These are phyloP conservation scores for Naganishia randhawae DNA, from an alignment of 768 basidiomycete genomes.

Conservation along the genomic window DNA sequence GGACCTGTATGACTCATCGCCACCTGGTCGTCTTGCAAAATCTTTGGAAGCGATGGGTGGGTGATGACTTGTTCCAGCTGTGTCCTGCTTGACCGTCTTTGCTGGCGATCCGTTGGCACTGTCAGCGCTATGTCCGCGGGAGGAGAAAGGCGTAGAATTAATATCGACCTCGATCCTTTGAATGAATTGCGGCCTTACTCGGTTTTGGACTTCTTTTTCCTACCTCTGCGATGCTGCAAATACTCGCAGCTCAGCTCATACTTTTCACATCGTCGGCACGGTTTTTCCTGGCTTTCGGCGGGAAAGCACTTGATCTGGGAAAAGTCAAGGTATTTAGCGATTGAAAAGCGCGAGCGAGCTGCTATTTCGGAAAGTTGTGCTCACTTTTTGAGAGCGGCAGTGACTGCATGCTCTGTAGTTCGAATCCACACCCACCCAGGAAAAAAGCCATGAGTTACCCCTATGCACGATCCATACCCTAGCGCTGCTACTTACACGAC, in stretches of 20 bases:
- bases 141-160: neutral
- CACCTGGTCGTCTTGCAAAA: neutral
- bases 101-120: constrained; percentile 11
- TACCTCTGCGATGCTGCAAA: constrained; percentile 35
- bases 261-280: constrained; percentile 34
- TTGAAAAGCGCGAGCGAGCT: neutral
- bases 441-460: too few species aligned
- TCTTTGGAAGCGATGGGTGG: neutral
- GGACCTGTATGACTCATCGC: neutral
- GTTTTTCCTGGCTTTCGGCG: constrained; percentile 28
- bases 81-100: neutral
- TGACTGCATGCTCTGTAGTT: constrained; percentile 31
- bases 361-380: neutral
- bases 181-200: neutral
- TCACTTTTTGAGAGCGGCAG: constrained; percentile 37
- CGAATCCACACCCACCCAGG: neutral
- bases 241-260: constrained; percentile 34
- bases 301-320: constrained; percentile 33
- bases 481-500: constrained; percentile 12
- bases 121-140: neutral
- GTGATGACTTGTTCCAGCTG: neutral
- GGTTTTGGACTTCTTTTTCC: constrained; percentile 34
- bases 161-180: neutral
- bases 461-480: too few species aligned
- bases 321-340: constrained; percentile 27